Evolutionary conservation across 2,329 filamentous ascomycete genomes (phyloP), one percentile per base, ranked within the genome.

Genomic region (Xylaria polymorpha): DNA sequence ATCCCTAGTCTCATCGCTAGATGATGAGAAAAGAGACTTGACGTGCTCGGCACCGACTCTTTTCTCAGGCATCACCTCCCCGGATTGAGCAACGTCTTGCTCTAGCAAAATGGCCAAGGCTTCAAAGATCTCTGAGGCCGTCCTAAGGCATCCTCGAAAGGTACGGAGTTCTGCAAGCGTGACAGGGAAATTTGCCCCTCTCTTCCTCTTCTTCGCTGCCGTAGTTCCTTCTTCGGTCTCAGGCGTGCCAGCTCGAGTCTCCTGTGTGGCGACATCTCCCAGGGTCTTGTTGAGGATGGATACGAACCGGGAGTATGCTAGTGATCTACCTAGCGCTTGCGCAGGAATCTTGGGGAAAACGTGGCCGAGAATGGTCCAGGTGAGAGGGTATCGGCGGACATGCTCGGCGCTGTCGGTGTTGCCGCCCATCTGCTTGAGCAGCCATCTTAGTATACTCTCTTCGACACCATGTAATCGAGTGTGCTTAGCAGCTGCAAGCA

Each of bases 261-360:
- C 62, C 68, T 43, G 71, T 43, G 51, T 73, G 1, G 84, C 83
- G 44, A 87, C 72, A 29, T 94, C 91, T 57, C 87, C 84, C 57
- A 94, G 80, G 0, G 90, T 88, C 74, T 88, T 86, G 74, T 90
- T 88, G 50, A 97, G 78, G 10, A 93, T 86, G 0, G 81, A 80
- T 41, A 92, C 81, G 62, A 97, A 93, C 55, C 88, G 86, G 66
- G 90, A 85, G 67, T 94, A 90, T 25, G 88, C 89, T 7, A 97
- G 84, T 4, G 92, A 89, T 67, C 90, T 89, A 9, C 92, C 92
- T 29, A 93, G 83, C 12, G 88, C 90, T 55, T 91, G 90, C 0
- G 89, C 82, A 0, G 92, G 90, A 20, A 95, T 87, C n/a, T 88
- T 82, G 59, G 85, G 82, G 63, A 93, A 85, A 57, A 91, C 83